These are phyloP conservation scores for Xylaria telfairii DNA, from an alignment of 495 filamentous ascomycete genomes.

Conservation along the genomic window DNA sequence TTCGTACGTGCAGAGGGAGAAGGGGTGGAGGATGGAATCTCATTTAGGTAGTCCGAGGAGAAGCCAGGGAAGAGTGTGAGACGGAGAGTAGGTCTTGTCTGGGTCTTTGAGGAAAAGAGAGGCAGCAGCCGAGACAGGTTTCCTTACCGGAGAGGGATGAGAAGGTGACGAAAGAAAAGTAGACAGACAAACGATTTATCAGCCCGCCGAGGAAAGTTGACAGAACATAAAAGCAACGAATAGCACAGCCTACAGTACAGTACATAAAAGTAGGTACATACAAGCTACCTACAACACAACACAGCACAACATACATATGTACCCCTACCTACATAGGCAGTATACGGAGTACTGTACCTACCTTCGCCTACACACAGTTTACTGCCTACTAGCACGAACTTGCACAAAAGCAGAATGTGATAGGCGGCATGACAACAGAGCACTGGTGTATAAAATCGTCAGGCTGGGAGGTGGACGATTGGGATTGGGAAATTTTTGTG, in stretches of 20 bases:
- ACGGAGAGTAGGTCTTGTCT: not conserved
- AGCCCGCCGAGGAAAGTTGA: slow-evolving; percentile 31
- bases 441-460: slow-evolving; percentile 35
- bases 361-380: not conserved
- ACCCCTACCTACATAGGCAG: too few relatives aligned
- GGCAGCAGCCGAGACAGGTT: not conserved
- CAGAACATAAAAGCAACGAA: slow-evolving; percentile 30
- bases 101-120: slow-evolving; percentile 7
- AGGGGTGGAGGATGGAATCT: not conserved
- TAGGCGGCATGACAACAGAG: slow-evolving; percentile 27
- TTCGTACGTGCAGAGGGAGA: slow-evolving; percentile 8
- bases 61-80: not conserved
- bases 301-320: not conserved
- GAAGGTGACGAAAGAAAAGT: slow-evolving; percentile 15
- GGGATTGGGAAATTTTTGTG: slow-evolving; percentile 34
- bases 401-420: slow-evolving; percentile 42
- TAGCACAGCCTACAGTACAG: slow-evolving; percentile 27
- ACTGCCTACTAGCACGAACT: slow-evolving; percentile 4
- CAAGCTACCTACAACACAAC: slow-evolving; percentile 15
- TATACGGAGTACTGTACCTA: not conserved
- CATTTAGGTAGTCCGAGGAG: not conserved
- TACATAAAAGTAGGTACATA: too few relatives aligned
- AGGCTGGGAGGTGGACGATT: slow-evolving; percentile 33
- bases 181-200: slow-evolving; percentile 28
- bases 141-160: slow-evolving; percentile 13